Percentiles rank a stretch among this genome's conserved stretches.
Conservation (phyloP, 2,329 filamentous ascomycete genomes). For the Monosporascus sp. region DNA sequence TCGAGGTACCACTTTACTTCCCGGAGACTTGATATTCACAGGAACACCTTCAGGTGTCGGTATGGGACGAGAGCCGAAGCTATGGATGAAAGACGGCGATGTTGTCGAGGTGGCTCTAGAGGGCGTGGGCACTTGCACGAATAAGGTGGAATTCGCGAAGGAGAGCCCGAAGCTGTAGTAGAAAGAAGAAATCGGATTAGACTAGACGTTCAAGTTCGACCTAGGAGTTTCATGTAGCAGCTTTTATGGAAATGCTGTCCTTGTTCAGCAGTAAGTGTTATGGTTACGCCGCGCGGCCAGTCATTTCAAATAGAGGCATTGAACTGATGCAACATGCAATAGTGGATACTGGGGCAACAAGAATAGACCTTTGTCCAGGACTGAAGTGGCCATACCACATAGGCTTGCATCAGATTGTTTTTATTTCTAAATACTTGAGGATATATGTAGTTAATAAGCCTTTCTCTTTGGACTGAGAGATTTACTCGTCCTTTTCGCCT, state of each 20-base stretch:
- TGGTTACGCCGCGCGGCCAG: no score
- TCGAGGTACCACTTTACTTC: slow-evolving; percentile 57
- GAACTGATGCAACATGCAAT: no score
- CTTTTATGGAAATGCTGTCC: background rate
- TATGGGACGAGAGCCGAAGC: slow-evolving; percentile 60
- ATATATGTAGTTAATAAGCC: no score
- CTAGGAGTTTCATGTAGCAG: background rate
- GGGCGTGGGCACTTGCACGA: slow-evolving; percentile 56
- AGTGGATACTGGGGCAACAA: no score
- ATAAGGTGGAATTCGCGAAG: slow-evolving; percentile 42
- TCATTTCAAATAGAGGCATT: no score
- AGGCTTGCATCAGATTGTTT: no score
- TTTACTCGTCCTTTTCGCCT: background rate
- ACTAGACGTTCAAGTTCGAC: background rate
- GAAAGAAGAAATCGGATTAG: background rate
- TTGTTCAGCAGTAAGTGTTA: no score
- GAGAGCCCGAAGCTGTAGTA: slow-evolving; percentile 29
- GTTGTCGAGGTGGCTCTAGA: slow-evolving; percentile 65
- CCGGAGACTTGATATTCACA: slow-evolving; percentile 63
- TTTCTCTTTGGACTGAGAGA: background rate
- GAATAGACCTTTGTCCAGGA: no score
- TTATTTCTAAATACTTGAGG: no score
- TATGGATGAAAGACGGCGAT: slow-evolving; percentile 69
- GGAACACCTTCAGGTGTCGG: slow-evolving; percentile 68
- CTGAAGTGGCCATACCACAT: no score